Evolutionary conservation across 352 stramenopile genomes (phyloP).

Genomic region (Globisporangium viniferum): DNA sequence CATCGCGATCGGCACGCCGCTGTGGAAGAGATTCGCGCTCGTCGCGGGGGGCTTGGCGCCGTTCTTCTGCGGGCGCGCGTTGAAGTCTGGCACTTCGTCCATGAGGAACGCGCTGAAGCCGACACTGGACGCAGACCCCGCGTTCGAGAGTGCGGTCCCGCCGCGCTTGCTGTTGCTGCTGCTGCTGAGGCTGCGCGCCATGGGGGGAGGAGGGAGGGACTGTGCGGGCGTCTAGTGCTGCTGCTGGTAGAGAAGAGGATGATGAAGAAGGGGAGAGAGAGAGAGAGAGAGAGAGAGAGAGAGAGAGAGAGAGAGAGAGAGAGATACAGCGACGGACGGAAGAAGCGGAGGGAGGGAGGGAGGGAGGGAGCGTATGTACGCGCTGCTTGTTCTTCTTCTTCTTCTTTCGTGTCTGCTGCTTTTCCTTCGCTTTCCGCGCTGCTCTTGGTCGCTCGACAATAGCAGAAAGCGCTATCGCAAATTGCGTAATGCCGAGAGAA

Average conservation of each 20-base stretch:
- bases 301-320: not conserved
- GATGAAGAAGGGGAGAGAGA: not conserved
- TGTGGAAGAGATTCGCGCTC: constrained; percentile 11
- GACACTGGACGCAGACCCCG: constrained; percentile 12
- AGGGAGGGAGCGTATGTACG: too few species aligned
- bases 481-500: too few species aligned
- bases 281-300: constrained; percentile 1
- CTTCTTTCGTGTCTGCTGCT: not conserved
- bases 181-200: constrained; percentile 9
- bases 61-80: constrained; percentile 17
- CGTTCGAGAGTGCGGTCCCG: not conserved
- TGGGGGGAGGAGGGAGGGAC: not conserved
- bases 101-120: constrained; percentile 65
- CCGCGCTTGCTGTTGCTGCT: constrained; percentile 11
- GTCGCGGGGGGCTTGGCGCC: constrained; percentile 22
- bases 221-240: not conserved
- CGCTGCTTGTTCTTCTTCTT: not conserved
- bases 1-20: not conserved
- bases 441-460: too few species aligned
- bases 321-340: not conserved
- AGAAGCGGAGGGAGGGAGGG: not conserved
- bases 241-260: not conserved
- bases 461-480: too few species aligned
- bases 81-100: constrained; percentile 38
- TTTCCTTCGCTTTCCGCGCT: too few species aligned